Evolutionary conservation across 2,329 filamentous ascomycete species (phyloP).

Genomic region (Fusarium pseudocircinatum): DNA sequence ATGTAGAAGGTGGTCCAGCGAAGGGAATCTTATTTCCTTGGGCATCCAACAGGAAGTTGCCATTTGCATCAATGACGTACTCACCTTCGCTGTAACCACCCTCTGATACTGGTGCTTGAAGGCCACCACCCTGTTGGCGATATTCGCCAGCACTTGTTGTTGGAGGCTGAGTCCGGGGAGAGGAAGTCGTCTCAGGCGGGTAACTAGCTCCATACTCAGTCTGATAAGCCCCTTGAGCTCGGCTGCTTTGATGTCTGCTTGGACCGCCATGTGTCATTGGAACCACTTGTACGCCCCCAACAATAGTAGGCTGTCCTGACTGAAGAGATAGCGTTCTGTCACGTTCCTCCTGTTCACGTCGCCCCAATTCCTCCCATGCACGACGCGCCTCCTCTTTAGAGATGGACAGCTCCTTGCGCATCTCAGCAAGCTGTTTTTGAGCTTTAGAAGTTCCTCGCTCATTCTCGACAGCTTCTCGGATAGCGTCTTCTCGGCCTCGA

Average conservation of each 20-base stretch:
- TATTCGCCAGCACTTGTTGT: constrained; percentile 45
- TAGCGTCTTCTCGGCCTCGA: constrained; percentile 72
- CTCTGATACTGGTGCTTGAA: constrained; percentile 59
- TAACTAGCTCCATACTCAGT: constrained; percentile 45
- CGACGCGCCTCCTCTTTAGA: constrained; percentile 95
- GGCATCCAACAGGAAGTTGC: constrained; percentile 69
- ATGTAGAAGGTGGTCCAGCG: constrained; percentile 56
- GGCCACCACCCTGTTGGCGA: constrained; percentile 35
- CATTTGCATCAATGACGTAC: constrained; percentile 71
- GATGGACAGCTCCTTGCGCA: constrained; percentile 92
- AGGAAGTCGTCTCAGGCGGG: constrained; percentile 52
- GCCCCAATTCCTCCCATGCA: constrained; percentile 96
- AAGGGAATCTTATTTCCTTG: constrained; percentile 68
- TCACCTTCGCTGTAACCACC: constrained; percentile 75
- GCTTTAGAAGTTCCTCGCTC: constrained; percentile 78
- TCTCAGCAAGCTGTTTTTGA: constrained; percentile 84
- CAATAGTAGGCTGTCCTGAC: constrained; percentile 85
- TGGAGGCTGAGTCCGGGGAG: constrained; percentile 53
- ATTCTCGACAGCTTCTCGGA: constrained; percentile 71
- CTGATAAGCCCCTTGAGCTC: constrained; percentile 48
- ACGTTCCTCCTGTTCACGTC: constrained; percentile 91
- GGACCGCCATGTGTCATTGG: constrained; percentile 83
- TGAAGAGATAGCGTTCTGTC: constrained; percentile 87
- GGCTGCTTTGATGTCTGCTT: constrained; percentile 61
- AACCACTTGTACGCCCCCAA: constrained; percentile 94